A percentile compares a stretch with the other conserved stretches of the same genome.
These are phyloP conservation scores for Boletus fagicola DNA, from an alignment of 768 basidiomycete genomes.

Conservation along the genomic window DNA sequence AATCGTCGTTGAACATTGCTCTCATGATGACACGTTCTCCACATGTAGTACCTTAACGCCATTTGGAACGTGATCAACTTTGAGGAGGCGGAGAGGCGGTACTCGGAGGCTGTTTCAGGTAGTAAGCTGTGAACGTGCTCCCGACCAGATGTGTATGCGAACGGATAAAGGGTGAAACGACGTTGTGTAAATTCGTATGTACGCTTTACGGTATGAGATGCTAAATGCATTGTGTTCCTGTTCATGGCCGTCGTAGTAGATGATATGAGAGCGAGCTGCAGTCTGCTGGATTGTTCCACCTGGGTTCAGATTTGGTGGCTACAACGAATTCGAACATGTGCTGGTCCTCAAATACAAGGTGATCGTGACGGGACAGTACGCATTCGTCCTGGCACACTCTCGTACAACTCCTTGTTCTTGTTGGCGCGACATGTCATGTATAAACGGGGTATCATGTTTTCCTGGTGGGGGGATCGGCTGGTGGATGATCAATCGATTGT, in stretches of 20 bases:
- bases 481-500: background rate
- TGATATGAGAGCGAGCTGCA: too few species aligned
- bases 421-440: background rate
- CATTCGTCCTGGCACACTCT: too few species aligned
- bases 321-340: background rate
- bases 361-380: background rate
- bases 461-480: background rate
- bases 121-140: slow-evolving; percentile 35
- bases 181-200: background rate
- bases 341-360: background rate
- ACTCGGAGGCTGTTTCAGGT: slow-evolving; percentile 36
- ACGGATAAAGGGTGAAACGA: background rate
- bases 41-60: slow-evolving; percentile 62
- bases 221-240: background rate
- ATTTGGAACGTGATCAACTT: slow-evolving; percentile 74
- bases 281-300: too few species aligned
- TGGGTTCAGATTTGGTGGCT: too few species aligned
- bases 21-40: background rate
- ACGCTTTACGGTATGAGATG: background rate
- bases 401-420: background rate
- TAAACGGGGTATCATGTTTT: background rate
- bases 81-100: slow-evolving; percentile 72
- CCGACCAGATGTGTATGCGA: background rate
- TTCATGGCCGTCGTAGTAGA: background rate
- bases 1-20: background rate